Conservation (phyloP, 805 yeast genomes). For the Ogataea salicorniae region DNA sequence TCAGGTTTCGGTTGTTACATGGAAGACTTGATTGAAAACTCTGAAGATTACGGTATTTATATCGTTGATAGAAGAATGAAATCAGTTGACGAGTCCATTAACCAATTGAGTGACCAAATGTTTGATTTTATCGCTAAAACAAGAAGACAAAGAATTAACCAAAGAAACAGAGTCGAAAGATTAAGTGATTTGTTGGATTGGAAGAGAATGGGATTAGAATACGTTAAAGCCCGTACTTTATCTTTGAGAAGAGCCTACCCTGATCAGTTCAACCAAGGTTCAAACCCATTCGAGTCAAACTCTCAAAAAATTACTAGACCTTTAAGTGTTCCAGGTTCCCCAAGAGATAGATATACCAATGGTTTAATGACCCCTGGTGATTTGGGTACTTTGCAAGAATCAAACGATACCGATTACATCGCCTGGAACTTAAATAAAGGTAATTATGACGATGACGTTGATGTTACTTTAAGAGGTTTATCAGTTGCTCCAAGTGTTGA, state of each 20-base stretch:
- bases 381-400: constrained; percentile 92
- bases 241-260: constrained; percentile 94
- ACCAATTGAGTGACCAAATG: constrained; percentile 87
- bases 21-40: constrained; percentile 94
- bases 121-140: constrained; percentile 82
- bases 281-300: constrained; percentile 32
- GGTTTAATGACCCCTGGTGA: constrained; percentile 94
- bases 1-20: constrained; percentile 98
- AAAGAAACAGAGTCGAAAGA: constrained; percentile 94
- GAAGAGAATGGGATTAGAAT: constrained; percentile 97
- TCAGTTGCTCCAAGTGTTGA: constrained; percentile 34
- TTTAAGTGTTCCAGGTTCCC: constrained; percentile 95
- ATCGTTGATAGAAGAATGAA: constrained; percentile 92
- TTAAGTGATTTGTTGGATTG: constrained; percentile 90
- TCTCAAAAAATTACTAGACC: constrained; percentile 80
- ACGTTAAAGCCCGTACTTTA: constrained; percentile 88
- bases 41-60: constrained; percentile 94
- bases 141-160: constrained; percentile 95
- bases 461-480: constrained; percentile 32
- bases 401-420: constrained; percentile 78
- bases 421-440: constrained; percentile 47
- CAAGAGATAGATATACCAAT: constrained; percentile 57
- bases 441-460: constrained; percentile 32
- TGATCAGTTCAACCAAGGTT: constrained; percentile 55
- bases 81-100: constrained; percentile 87